Base-by-base conservation (phyloP, 2,329 filamentous ascomycete genomes). In the Macroventuria anomochaeta region DNA sequence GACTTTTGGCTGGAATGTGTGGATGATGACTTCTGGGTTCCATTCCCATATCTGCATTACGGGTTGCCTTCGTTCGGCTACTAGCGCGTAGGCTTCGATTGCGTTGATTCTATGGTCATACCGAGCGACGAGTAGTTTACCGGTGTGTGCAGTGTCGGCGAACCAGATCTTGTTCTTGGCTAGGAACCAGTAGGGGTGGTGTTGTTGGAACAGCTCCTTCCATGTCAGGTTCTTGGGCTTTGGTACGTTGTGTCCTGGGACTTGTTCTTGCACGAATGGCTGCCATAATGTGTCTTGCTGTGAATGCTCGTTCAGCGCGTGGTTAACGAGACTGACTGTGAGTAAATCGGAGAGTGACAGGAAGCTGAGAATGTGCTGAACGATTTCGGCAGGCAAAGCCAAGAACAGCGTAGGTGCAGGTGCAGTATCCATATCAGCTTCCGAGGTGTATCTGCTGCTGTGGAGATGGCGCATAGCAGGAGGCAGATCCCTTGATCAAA, bases 101-200 rank as follows among this genome's bases (percentile, higher is more conserved):
- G 86, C 87, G 13, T 88, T 89, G 36, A 85, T 81, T 3, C 83
- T 77, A 38, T 86, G 83, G 69, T 96, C 86, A 67, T 92, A 97
- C 11, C 89, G 86, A n/a, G 83, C 82, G 32, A 96, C 68, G 21
- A 96, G 81, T 34, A 96, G 74, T 69, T 88, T 89, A 0, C 93
- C 93, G 1, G 83, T 87, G 40, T 91, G 81, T 25, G 87, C 83
- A 2, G 80, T 82, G 72, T 96, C 91, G 54, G 86, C 84, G 68
- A 96, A 93, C 93, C 93, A 97, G 59, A 97, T 79, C 73, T 90
- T 93, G 69, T 90, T 81, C 44, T 84, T 85, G 0, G 90, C 81
- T 1, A 97, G 79, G 67, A 96, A 96, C 93, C 93, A 97, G 64
- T 88, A 85, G 0, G 88, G 88, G 59, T 95, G 83, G 70, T 95